Percentiles rank a stretch among this genome's conserved stretches.
Conservation (phyloP, 148 eudicot species). For the Rhododendron williamsianum region DNA sequence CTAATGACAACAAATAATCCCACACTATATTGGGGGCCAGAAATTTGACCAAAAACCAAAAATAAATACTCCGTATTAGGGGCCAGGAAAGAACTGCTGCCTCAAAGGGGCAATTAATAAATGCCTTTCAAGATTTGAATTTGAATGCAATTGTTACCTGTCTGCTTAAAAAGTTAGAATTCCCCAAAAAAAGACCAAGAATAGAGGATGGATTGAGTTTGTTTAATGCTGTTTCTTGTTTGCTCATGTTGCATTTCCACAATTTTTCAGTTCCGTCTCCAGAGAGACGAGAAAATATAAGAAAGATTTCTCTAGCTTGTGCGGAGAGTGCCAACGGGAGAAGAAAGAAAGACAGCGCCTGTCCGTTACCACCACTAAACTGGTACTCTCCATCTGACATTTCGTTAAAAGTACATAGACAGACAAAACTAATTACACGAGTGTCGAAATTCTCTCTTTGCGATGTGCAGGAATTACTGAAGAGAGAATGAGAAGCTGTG, state of each 20-base stretch:
- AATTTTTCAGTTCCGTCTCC: slow-evolving; percentile 57
- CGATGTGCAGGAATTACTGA: slow-evolving; percentile 59
- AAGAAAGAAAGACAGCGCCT: slow-evolving; percentile 59
- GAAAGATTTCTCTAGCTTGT: slow-evolving; percentile 81
- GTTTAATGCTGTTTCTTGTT: background rate
- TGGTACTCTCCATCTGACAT: slow-evolving; percentile 29
- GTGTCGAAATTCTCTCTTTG: background rate
- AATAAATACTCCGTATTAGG: too few species aligned
- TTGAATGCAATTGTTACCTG: background rate
- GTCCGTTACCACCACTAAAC: slow-evolving; percentile 50
- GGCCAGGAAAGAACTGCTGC: background rate
- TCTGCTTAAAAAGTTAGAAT: background rate
- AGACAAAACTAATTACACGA: background rate
- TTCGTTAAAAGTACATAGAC: background rate
- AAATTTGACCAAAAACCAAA: background rate
- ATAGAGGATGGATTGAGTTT: background rate
- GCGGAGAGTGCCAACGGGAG: slow-evolving; percentile 78
- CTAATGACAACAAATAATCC: background rate
- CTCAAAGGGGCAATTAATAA: background rate
- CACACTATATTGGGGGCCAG: background rate
- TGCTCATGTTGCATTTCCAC: background rate
- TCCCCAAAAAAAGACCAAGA: background rate
- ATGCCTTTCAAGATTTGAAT: background rate
- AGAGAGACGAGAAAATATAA: slow-evolving; percentile 83
- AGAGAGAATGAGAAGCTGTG: slow-evolving; percentile 28